Evolutionary conservation across 1,139 yeast genomes (phyloP), one percentile per base, ranked within the genome.

Genomic region (Magnusiomyces fungicola): DNA sequence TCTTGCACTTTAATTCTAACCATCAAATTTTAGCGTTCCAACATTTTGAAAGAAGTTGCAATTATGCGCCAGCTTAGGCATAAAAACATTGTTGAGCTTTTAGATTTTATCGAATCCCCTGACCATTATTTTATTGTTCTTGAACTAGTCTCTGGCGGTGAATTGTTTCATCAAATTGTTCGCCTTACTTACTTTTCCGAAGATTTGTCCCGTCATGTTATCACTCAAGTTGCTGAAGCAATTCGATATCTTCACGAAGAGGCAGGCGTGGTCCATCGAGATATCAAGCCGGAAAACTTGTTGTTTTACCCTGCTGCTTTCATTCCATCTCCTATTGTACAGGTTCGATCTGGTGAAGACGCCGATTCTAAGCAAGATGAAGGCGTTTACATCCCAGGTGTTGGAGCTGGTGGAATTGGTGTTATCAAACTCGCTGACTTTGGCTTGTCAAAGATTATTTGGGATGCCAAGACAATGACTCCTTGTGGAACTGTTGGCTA

Each of bases 351-450:
- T 51, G 83, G 90, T 14, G 97, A 89, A 63, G 97, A 89, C 63
- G 78, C 75, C 6, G 52, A 51, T 69, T 47, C 70, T 18, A 92
- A 92, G 63, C 68, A 75, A 6, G 97, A 92, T 63, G 99, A 92
- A 68, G 99, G 99, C 27, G 74, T 71, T 49, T 90, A 88, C 60
- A 67, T 71, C 1, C 81, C 83, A 2, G 85, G 85, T 37, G 67
- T 83, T 23, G 99, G 98, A 43, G 90, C 94, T 34, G 97, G 96
- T 46, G 87, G 92, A 21, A 83, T 90, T 54, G 97, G 97, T 7
- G 63, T 73, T 7, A 85, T 90, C 48, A 89, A 89, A 63, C 71
- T 90, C 53, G 97, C 97, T 0, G 97, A 89, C 66, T 90, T 90
- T 69, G 97, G 97, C 0, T 70, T 90, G 32, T 90, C 96, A 3